These are phyloP conservation scores for Xylaria multiplex DNA, from an alignment of 2,329 filamentous ascomycete species.

Conservation along the genomic window DNA sequence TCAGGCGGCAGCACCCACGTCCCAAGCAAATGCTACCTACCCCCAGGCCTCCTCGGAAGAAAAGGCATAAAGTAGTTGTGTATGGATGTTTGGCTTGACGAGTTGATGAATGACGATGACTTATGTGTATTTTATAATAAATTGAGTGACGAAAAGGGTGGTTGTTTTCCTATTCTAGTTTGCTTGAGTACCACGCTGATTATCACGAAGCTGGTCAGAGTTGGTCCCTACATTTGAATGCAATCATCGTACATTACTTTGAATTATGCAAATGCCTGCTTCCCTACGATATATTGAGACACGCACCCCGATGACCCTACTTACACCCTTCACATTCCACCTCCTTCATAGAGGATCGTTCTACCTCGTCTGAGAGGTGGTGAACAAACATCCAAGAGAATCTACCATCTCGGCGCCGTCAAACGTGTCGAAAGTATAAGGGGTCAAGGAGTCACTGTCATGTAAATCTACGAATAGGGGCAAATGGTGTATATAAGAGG, in stretches of 20 bases:
- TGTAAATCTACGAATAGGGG: too few species aligned
- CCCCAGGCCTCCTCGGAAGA: slow-evolving; percentile 23
- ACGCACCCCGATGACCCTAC: not conserved
- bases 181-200: not conserved
- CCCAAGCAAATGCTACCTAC: slow-evolving; percentile 17
- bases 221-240: not conserved
- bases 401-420: too few species aligned
- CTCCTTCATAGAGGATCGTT: too few species aligned
- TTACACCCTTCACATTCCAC: not conserved
- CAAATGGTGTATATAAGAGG: too few species aligned
- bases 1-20: not conserved
- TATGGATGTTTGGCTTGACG: slow-evolving; percentile 16
- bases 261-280: not conserved
- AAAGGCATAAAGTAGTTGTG: slow-evolving; percentile 26
- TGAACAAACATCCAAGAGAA: too few species aligned
- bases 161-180: not conserved
- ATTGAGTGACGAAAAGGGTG: slow-evolving; percentile 1
- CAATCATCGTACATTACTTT: not conserved
- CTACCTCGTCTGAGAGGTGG: too few species aligned
- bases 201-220: not conserved
- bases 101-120: slow-evolving; percentile 37
- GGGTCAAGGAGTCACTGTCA: too few species aligned
- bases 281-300: not conserved
- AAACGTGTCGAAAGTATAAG: too few species aligned
- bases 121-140: slow-evolving; percentile 25